Percentiles rank a stretch among this genome's conserved stretches.
These are phyloP conservation scores for Metahyphopichia silvanorum DNA, from an alignment of 805 yeast genomes.

Conservation along the genomic window DNA sequence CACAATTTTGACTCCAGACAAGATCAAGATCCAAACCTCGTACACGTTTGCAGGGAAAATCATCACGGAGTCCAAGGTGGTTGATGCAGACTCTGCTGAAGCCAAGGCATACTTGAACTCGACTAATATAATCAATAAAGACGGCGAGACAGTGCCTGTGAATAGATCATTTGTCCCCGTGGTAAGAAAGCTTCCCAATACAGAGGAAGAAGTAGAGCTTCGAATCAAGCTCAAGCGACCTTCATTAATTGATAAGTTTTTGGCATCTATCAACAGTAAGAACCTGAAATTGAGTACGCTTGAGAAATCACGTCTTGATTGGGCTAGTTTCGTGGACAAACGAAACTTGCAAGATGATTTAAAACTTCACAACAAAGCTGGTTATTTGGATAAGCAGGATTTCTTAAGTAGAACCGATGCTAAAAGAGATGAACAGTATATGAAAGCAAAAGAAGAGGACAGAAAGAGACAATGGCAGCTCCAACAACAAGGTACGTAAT, in stretches of 20 bases:
- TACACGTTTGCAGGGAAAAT: slow-evolving; percentile 90
- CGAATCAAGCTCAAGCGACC: slow-evolving; percentile 67
- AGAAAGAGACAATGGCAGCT: slow-evolving; percentile 7
- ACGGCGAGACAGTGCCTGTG: slow-evolving; percentile 7
- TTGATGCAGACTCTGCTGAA: slow-evolving; percentile 75
- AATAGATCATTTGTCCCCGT: slow-evolving; percentile 31
- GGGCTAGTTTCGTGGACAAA: slow-evolving; percentile 91
- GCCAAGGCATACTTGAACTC: slow-evolving; percentile 77
- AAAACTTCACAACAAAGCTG: slow-evolving; percentile 77
- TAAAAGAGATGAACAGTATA: slow-evolving; percentile 49
- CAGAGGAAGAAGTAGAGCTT: slow-evolving; percentile 34
- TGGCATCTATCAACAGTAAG: slow-evolving; percentile 58
- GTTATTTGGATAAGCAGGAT: slow-evolving; percentile 88
- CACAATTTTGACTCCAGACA: slow-evolving; percentile 35
- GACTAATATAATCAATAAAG: slow-evolving; percentile 31
- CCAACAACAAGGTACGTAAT: background rate
- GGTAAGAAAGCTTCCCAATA: slow-evolving; percentile 27
- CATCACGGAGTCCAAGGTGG: slow-evolving; percentile 73
- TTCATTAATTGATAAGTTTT: slow-evolving; percentile 72
- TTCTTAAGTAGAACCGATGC: slow-evolving; percentile 75
- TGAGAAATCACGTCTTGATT: slow-evolving; percentile 89
- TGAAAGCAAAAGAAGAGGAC: slow-evolving; percentile 39
- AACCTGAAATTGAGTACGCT: slow-evolving; percentile 78
- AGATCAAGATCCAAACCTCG: slow-evolving; percentile 67
- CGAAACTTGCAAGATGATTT: slow-evolving; percentile 83